Evolutionary conservation across 441 rosid genomes (phyloP).

Genomic region (Viola pubescens): DNA sequence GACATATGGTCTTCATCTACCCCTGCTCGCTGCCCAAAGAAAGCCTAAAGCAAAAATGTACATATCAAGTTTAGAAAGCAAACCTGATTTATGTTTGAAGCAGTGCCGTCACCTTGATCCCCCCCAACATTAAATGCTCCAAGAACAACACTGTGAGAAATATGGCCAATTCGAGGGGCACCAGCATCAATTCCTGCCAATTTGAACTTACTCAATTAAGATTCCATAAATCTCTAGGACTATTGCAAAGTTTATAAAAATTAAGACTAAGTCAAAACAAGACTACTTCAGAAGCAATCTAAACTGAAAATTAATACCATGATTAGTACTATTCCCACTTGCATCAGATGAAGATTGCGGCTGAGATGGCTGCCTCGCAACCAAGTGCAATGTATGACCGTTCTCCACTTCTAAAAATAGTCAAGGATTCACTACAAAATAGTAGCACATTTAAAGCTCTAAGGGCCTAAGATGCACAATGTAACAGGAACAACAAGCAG

Average conservation of each 20-base stretch:
- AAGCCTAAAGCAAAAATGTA: background rate
- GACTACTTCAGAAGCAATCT: conserved; percentile 10
- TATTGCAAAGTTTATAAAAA: background rate
- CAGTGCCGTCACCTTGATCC: conserved; percentile 68
- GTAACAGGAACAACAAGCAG: background rate
- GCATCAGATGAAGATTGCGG: conserved; percentile 47
- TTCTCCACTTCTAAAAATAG: conserved; percentile 70
- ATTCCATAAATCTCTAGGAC: conserved; percentile 2
- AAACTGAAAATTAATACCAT: conserved; percentile 30
- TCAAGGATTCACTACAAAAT: conserved; percentile 32
- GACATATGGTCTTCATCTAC: conserved; percentile 3
- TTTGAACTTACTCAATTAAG: conserved; percentile 4
- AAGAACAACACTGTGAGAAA: conserved; percentile 84
- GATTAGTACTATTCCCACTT: conserved; percentile 37
- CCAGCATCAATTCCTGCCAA: conserved; percentile 55
- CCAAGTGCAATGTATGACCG: conserved; percentile 90
- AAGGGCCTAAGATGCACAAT: conserved; percentile 4
- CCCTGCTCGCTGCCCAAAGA: conserved; percentile 2
- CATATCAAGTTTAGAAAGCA: conserved; percentile 3
- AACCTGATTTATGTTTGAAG: conserved; percentile 66
- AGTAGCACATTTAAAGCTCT: background rate
- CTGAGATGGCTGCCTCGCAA: conserved; percentile 70
- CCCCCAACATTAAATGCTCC: conserved; percentile 79
- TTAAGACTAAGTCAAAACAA: conserved; percentile 5
- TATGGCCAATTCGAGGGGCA: conserved; percentile 51